Evolutionary conservation across 306 rosid species (phyloP), one percentile per base, ranked within the genome.

Genomic region (Begonia masoniana): DNA sequence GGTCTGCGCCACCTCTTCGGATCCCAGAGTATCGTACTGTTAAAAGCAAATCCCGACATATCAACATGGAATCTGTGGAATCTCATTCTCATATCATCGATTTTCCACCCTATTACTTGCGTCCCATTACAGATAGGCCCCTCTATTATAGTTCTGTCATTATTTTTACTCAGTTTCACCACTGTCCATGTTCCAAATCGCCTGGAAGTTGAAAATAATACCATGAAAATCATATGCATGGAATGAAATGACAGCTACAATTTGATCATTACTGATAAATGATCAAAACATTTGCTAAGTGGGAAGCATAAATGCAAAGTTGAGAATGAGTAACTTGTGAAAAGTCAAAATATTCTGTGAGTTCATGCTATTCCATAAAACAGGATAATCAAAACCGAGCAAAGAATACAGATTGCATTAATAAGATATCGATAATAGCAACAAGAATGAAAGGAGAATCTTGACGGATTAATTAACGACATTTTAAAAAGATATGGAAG

Each of bases 21-120:
- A 73, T 82, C 87, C 97, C 95, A 89, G 6, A 89, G 77, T 64
- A 85, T 76, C 9, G 97, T 78, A 68, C 95, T 89, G 64, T 82
- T 85, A 68, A 89, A 89, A 65, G 97, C 96, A 69, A 91, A 85
- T 50, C 97, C 96, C 5, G 85, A 57, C 61, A 91, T 54, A 16
- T 76, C 83, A 75, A 91, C 73, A 68, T 78, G 82, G 66, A 89
- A 89, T 62, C 95, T 76, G 55, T 54, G 70, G 50, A 62, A 63
- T 55, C 71, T 76, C 59, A 47, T 35, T 57, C 63, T 52, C 58
- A 81, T 59, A 52, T 79, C 92, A 68, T 59, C 59, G 43, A 61
- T 23, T 54, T 85, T 89, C 97, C 97, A 91, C 58, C 97, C 97
- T 43, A 78, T 74, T 42, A 91, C 92, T 77, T 50, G 75, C 56